Evolutionary conservation across 78 protist genomes (phyloP).

Genomic region (Trichosphaerium sp.): DNA sequence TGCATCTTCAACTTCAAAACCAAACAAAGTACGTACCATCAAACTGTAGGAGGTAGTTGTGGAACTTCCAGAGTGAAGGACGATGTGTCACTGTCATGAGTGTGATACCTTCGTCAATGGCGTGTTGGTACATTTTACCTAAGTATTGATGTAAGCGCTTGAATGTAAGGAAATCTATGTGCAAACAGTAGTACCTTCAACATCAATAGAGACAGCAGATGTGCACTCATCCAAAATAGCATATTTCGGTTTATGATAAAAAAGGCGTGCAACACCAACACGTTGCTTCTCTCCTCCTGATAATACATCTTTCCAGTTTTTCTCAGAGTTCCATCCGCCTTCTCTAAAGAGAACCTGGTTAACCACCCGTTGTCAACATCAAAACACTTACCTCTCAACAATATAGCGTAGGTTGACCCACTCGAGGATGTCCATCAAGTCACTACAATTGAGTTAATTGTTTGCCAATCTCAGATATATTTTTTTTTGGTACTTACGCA

Average conservation of each 20-base stretch:
- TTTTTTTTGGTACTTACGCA: neutral
- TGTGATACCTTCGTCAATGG: conserved; percentile 35
- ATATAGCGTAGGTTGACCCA: neutral
- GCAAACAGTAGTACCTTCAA: neutral
- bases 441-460: neutral
- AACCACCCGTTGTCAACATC: neutral
- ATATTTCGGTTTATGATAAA: conserved; percentile 51
- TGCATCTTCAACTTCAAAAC: neutral
- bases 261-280: conserved; percentile 27
- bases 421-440: conserved; percentile 4
- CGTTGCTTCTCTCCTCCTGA: conserved; percentile 61
- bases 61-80: conserved; percentile 39
- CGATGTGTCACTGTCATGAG: conserved; percentile 46
- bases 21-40: conserved; percentile 33
- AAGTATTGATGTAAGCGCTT: too few relatives aligned
- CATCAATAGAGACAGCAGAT: conserved; percentile 16
- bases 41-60: conserved; percentile 16
- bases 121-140: conserved; percentile 13
- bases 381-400: neutral
- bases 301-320: conserved; percentile 44
- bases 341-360: too few relatives aligned
- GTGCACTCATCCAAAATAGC: conserved; percentile 74
- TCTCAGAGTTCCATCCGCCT: conserved; percentile 1
- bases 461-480: neutral
- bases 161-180: neutral